Evolutionary conservation across 2,329 filamentous ascomycete species (phyloP).

Genomic region (Venturiaceae sp.): DNA sequence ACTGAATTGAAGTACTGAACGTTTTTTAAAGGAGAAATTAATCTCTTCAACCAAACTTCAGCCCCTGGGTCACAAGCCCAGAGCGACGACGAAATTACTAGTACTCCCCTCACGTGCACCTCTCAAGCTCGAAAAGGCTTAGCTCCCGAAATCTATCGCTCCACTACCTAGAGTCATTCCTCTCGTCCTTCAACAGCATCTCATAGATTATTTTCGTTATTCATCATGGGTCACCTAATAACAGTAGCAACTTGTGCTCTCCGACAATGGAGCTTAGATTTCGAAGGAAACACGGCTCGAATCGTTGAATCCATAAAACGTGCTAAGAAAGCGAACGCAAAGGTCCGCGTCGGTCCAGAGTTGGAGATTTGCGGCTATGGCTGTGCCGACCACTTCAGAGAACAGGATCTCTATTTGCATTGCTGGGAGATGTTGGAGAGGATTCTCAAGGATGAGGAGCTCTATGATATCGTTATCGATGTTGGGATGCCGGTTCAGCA

Average conservation of each 20-base stretch:
- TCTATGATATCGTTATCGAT: constrained; percentile 57
- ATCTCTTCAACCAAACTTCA: no score
- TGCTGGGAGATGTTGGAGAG: constrained; percentile 52
- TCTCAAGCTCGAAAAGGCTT: no score
- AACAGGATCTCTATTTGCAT: constrained; percentile 43
- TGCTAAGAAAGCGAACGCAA: constrained; percentile 53
- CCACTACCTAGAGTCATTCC: no score
- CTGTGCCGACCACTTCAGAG: constrained; percentile 54
- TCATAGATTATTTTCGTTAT: neutral
- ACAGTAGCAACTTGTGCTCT: constrained; percentile 21
- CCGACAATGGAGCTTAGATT: constrained; percentile 31
- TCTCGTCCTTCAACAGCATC: neutral
- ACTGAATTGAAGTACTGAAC: no score
- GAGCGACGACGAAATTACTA: no score
- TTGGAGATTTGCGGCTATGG: constrained; percentile 48
- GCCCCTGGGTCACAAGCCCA: no score
- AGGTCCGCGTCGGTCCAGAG: constrained; percentile 43
- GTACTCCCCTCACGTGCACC: no score
- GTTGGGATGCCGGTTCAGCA: constrained; percentile 30
- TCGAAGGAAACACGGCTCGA: constrained; percentile 51
- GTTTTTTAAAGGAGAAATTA: no score
- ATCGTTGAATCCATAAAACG: constrained; percentile 53
- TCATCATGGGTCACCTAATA: constrained; percentile 3
- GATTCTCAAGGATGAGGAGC: constrained; percentile 51
- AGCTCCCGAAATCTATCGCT: no score